A percentile compares a stretch with the other conserved stretches of the same genome.
Conservation (phyloP, 106 monocot species). For the Iris macrosiphon region DNA sequence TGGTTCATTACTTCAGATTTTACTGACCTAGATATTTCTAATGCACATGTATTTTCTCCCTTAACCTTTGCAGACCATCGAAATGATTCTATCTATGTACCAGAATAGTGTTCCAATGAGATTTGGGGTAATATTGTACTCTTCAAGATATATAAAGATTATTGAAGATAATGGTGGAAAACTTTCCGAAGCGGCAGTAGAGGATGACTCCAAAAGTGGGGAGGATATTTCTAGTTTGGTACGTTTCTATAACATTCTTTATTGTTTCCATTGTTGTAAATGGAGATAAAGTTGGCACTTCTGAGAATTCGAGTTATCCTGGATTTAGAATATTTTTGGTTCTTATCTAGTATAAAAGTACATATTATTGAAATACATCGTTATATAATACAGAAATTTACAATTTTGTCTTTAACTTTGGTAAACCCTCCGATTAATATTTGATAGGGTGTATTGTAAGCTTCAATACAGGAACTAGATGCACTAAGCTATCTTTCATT, state of each 20-base stretch:
- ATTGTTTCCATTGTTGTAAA: background rate
- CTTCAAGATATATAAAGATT: slow-evolving; percentile 57
- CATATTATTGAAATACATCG: too few species aligned
- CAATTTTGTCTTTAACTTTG: too few species aligned
- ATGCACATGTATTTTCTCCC: slow-evolving; percentile 6
- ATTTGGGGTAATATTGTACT: slow-evolving; percentile 90
- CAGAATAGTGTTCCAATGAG: slow-evolving; percentile 82
- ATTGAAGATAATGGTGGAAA: slow-evolving; percentile 67
- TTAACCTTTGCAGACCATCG: slow-evolving; percentile 50
- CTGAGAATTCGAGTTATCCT: too few species aligned
- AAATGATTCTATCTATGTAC: slow-evolving; percentile 69
- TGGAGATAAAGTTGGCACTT: too few species aligned
- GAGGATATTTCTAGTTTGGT: slow-evolving; percentile 89
- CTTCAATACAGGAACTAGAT: too few species aligned
- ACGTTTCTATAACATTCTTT: slow-evolving; percentile 12
- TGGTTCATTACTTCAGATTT: background rate
- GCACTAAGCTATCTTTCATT: too few species aligned
- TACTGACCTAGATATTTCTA: background rate
- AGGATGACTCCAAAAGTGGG: slow-evolving; percentile 18
- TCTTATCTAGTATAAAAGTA: too few species aligned
- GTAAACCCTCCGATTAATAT: too few species aligned
- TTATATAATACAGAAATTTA: too few species aligned
- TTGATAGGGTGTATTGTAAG: too few species aligned
- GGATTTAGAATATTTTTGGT: too few species aligned
- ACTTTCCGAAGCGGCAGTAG: slow-evolving; percentile 26